These are phyloP conservation scores for Nakaseomyces delphensis DNA, from an alignment of 1,139 yeast genomes.

Conservation along the genomic window DNA sequence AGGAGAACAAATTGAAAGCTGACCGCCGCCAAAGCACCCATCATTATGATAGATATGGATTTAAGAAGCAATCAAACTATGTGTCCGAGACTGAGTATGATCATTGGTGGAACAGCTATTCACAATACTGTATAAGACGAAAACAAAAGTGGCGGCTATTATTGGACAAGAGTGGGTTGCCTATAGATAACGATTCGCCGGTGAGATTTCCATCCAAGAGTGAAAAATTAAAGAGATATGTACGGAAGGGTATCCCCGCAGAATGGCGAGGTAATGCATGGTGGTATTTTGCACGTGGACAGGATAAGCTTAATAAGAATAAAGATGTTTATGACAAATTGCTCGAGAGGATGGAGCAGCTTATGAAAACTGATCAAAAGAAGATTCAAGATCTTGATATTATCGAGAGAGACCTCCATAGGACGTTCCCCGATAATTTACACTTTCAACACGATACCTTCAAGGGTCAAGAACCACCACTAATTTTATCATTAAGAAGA, in stretches of 20 bases:
- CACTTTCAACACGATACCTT: constrained; percentile 46
- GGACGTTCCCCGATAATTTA: constrained; percentile 90
- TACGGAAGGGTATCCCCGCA: constrained; percentile 89
- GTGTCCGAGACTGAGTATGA: constrained; percentile 53
- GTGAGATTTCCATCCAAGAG: constrained; percentile 71
- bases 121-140: constrained; percentile 52
- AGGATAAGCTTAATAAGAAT: constrained; percentile 60
- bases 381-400: constrained; percentile 66
- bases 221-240: constrained; percentile 71
- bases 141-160: constrained; percentile 67
- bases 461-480: constrained; percentile 44
- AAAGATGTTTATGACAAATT: constrained; percentile 66
- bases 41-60: constrained; percentile 72
- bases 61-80: constrained; percentile 53
- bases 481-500: constrained; percentile 66
- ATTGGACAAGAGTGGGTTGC: constrained; percentile 61
- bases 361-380: constrained; percentile 31
- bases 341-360: constrained; percentile 7
- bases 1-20: background rate
- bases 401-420: constrained; percentile 81
- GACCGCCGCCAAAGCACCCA: constrained; percentile 9
- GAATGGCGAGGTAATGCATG: constrained; percentile 97
- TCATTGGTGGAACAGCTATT: constrained; percentile 62
- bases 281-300: constrained; percentile 94
- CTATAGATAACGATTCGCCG: constrained; percentile 33